Conservation (phyloP, 495 filamentous ascomycete genomes). For the Lophiostoma macrostomum region DNA sequence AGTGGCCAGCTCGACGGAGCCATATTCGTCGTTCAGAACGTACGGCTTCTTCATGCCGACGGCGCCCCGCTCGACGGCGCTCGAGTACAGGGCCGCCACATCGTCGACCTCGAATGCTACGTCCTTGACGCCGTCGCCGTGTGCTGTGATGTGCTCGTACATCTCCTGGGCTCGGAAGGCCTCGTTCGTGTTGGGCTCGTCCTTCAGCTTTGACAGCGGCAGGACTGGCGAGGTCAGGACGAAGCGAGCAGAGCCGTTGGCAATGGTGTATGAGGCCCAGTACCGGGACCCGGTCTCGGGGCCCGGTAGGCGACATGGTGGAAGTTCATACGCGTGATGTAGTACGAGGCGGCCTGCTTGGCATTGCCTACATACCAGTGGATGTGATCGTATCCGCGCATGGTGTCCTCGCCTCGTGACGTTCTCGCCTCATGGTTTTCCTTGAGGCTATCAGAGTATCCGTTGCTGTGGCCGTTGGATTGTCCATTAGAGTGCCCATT, state of each 20-base stretch:
- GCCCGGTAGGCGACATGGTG: constrained; percentile 71
- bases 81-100: constrained; percentile 66
- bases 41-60: constrained; percentile 57
- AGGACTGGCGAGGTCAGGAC: constrained; percentile 78
- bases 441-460: no score
- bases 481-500: no score
- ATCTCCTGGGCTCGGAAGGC: constrained; percentile 60
- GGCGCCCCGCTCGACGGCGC: constrained; percentile 67
- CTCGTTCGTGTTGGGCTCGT: constrained; percentile 52
- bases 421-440: no score
- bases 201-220: constrained; percentile 49
- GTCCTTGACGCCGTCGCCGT: constrained; percentile 79
- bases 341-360: constrained; percentile 83
- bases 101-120: constrained; percentile 88
- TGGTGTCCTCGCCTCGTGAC: background rate
- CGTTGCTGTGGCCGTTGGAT: no score
- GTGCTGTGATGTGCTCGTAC: constrained; percentile 67
- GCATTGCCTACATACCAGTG: constrained; percentile 93
- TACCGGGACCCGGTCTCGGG: constrained; percentile 77
- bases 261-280: constrained; percentile 73
- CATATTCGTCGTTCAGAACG: constrained; percentile 48
- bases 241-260: constrained; percentile 72
- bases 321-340: constrained; percentile 80
- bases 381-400: constrained; percentile 75
- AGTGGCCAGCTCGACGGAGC: constrained; percentile 62